Conservation (phyloP, 805 yeast genomes). For the Hanseniaspora clermontiae region DNA sequence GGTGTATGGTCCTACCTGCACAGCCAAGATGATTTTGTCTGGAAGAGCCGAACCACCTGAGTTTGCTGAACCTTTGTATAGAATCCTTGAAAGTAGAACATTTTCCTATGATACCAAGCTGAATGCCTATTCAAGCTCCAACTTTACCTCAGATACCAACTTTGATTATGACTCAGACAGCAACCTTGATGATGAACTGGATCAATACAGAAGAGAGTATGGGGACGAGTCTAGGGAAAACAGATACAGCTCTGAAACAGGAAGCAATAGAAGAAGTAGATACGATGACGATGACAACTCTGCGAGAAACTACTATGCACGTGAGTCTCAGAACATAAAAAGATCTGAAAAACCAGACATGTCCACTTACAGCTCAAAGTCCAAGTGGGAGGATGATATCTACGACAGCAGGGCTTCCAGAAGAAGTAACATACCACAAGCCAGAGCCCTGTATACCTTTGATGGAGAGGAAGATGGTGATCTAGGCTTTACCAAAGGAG, state of each 20-base stretch:
- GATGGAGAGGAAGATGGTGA: slow-evolving; percentile 92
- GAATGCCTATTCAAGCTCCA: slow-evolving; percentile 21
- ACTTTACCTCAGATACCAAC: slow-evolving; percentile 19
- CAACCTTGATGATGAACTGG: slow-evolving; percentile 14
- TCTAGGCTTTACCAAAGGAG: slow-evolving; percentile 86
- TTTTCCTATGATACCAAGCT: slow-evolving; percentile 47
- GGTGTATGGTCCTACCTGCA: slow-evolving; percentile 79
- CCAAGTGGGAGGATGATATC: slow-evolving; percentile 82
- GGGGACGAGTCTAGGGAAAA: slow-evolving; percentile 14
- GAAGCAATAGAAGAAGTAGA: slow-evolving; percentile 18
- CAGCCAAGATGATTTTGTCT: slow-evolving; percentile 69
- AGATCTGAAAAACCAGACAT: slow-evolving; percentile 4
- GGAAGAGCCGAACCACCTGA: slow-evolving; percentile 93
- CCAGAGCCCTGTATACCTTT: slow-evolving; percentile 78
- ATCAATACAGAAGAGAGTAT: slow-evolving; percentile 14
- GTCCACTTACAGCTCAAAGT: slow-evolving; percentile 18
- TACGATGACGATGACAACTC: slow-evolving; percentile 30
- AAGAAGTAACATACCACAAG: slow-evolving; percentile 43
- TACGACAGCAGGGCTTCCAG: slow-evolving; percentile 48
- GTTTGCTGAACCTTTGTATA: slow-evolving; percentile 72
- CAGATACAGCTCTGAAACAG: background rate
- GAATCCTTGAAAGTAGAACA: slow-evolving; percentile 74
- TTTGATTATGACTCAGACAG: slow-evolving; percentile 21
- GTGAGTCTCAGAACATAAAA: slow-evolving; percentile 14
- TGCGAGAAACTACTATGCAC: slow-evolving; percentile 32